These are phyloP conservation scores for Cryoendolithus antarcticus DNA, from an alignment of 2,329 filamentous ascomycete species.

Conservation along the genomic window DNA sequence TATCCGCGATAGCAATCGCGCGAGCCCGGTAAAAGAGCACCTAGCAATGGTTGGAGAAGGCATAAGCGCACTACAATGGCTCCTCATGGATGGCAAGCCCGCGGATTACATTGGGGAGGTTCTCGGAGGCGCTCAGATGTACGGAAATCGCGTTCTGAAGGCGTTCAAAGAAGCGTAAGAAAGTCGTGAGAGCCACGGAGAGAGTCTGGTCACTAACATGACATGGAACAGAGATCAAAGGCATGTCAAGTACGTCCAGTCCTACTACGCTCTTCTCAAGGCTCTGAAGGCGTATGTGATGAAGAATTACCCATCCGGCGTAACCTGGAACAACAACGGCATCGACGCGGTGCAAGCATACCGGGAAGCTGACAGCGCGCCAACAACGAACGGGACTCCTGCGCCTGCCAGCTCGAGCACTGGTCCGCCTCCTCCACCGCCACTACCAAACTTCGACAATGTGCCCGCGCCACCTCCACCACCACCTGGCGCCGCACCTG, in stretches of 20 bases:
- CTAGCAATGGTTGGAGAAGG: slow-evolving; percentile 81
- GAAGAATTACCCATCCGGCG: slow-evolving; percentile 64
- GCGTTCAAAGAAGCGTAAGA: slow-evolving; percentile 71
- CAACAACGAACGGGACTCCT: slow-evolving; percentile 30
- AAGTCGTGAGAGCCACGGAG: neutral
- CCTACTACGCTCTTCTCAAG: slow-evolving; percentile 86
- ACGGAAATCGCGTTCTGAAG: slow-evolving; percentile 85
- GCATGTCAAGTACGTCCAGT: slow-evolving; percentile 78
- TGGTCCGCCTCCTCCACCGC: slow-evolving; percentile 54
- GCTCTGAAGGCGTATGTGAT: slow-evolving; percentile 75
- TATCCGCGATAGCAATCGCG: slow-evolving; percentile 70
- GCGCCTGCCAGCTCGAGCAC: slow-evolving; percentile 41
- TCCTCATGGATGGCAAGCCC: slow-evolving; percentile 71
- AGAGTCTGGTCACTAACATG: slow-evolving; percentile 3
- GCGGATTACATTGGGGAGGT: slow-evolving; percentile 76
- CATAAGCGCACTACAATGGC: slow-evolving; percentile 82
- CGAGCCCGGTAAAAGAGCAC: slow-evolving; percentile 64
- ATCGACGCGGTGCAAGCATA: slow-evolving; percentile 61
- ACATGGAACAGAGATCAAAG: slow-evolving; percentile 50
- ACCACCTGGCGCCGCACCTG: slow-evolving; percentile 39
- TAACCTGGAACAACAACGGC: slow-evolving; percentile 76
- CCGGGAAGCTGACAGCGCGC: slow-evolving; percentile 39
- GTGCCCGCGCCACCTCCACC: slow-evolving; percentile 50
- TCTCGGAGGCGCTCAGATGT: slow-evolving; percentile 77
- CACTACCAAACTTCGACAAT: slow-evolving; percentile 29